These are phyloP conservation scores for Ogataea minuta DNA, from an alignment of 805 yeast genomes.

Conservation along the genomic window DNA sequence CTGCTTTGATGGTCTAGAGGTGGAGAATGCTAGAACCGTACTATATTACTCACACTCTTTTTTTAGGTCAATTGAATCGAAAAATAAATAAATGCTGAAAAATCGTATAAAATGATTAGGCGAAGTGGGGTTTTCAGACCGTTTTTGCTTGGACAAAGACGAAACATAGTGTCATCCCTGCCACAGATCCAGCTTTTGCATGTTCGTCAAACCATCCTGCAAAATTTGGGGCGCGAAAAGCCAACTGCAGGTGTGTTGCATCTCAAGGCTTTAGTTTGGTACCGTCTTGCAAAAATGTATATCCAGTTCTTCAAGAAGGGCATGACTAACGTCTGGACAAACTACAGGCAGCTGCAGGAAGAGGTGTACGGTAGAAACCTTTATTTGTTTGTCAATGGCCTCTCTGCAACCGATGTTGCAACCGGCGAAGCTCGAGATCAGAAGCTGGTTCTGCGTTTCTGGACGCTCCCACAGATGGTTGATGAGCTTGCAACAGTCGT, in stretches of 20 bases:
- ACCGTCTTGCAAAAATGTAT: constrained; percentile 23
- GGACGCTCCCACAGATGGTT: constrained; percentile 17
- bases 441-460: constrained; percentile 16
- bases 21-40: neutral
- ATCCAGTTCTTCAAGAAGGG: constrained; percentile 59
- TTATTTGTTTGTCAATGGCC: constrained; percentile 30
- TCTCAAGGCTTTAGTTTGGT: constrained; percentile 13
- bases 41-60: constrained; percentile 7
- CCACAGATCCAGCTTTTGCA: constrained; percentile 25
- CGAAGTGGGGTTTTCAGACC: neutral
- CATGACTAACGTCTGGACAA: constrained; percentile 52
- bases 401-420: constrained; percentile 24
- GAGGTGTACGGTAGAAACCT: constrained; percentile 28
- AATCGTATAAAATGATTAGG: neutral
- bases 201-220: neutral
- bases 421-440: constrained; percentile 27
- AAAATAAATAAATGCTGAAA: constrained; percentile 3
- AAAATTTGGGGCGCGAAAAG: constrained; percentile 1
- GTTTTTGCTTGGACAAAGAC: neutral
- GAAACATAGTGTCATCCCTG: neutral
- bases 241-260: constrained; percentile 5
- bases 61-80: constrained; percentile 6
- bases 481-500: constrained; percentile 30
- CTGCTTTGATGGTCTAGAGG: constrained; percentile 17
- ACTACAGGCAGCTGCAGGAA: constrained; percentile 32